Conservation (phyloP, 176 grass and related monocot genomes). For the Poa annua region DNA sequence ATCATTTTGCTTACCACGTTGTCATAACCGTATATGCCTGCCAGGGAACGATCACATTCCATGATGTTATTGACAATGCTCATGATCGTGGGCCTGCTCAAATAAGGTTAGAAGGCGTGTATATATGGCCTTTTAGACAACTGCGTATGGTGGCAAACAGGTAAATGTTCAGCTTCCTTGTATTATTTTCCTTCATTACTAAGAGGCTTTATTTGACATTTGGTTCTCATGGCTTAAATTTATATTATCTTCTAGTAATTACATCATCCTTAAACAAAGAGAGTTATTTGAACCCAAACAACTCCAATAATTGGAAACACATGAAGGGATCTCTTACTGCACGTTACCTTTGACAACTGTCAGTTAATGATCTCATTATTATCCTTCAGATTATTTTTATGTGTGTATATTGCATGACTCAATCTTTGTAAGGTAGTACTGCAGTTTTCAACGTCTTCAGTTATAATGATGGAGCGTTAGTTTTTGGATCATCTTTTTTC, state of each 20-base stretch:
- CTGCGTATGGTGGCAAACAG: conserved; percentile 96
- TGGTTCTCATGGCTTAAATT: not conserved
- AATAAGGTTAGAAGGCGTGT: conserved; percentile 96
- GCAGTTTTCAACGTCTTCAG: not conserved
- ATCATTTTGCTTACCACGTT: conserved; percentile 36
- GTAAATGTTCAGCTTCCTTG: conserved; percentile 45
- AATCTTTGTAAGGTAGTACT: not conserved
- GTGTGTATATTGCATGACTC: conserved; percentile 9
- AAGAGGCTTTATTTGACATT: not conserved
- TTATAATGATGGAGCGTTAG: conserved; percentile 5
- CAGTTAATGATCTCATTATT: conserved; percentile 9
- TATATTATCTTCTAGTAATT: conserved; percentile 20
- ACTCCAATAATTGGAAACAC: conserved; percentile 4
- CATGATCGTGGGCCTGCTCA: conserved; percentile 71
- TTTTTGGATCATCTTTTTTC: not conserved
- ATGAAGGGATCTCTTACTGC: not conserved
- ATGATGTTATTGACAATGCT: conserved; percentile 85
- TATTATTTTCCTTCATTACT: conserved; percentile 38
- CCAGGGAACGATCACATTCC: conserved; percentile 90
- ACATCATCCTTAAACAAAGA: not conserved
- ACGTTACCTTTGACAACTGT: not conserved
- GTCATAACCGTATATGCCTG: conserved; percentile 19
- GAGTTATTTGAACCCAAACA: not conserved
- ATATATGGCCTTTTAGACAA: conserved; percentile 99
- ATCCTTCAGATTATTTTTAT: not conserved